Evolutionary conservation across 441 rosid genomes (phyloP).

Genomic region (Erysimum pusillum): DNA sequence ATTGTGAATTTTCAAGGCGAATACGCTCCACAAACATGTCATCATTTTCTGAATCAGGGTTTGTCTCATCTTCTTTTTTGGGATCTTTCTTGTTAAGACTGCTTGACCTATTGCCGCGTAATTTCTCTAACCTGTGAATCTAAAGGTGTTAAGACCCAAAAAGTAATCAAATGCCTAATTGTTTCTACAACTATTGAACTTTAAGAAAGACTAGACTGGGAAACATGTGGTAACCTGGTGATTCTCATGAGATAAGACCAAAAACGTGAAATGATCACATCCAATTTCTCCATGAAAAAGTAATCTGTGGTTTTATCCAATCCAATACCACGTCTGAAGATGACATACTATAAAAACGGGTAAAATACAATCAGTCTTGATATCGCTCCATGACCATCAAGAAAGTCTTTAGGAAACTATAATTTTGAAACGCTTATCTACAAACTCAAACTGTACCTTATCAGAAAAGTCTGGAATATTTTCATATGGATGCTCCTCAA

Average conservation of each 20-base stretch:
- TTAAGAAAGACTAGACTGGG: slow-evolving; percentile 8
- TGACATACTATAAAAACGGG: slow-evolving; percentile 61
- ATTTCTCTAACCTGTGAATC: slow-evolving; percentile 70
- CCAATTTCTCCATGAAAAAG: slow-evolving; percentile 91
- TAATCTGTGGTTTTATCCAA: slow-evolving; percentile 80
- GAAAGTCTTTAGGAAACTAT: neutral
- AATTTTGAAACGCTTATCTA: slow-evolving; percentile 8
- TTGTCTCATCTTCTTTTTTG: slow-evolving; percentile 78
- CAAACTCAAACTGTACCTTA: slow-evolving; percentile 55
- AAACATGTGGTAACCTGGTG: slow-evolving; percentile 63
- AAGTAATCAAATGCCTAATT: slow-evolving; percentile 1
- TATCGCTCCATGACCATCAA: neutral
- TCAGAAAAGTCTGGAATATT: slow-evolving; percentile 63
- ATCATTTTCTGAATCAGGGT: slow-evolving; percentile 59
- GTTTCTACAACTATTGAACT: slow-evolving; percentile 4
- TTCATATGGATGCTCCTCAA: slow-evolving; percentile 66
- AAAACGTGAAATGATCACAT: slow-evolving; percentile 78
- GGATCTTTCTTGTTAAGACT: slow-evolving; percentile 57
- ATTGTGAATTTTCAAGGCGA: slow-evolving; percentile 85
- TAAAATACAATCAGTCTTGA: slow-evolving; percentile 3
- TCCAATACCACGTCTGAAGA: slow-evolving; percentile 97
- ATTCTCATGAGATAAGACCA: slow-evolving; percentile 75
- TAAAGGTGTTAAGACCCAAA: slow-evolving; percentile 34
- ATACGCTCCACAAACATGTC: slow-evolving; percentile 79
- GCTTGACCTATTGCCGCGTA: slow-evolving; percentile 62